Percentiles rank a stretch among this genome's conserved stretches.
phyloP scores from a whole-genome alignment of 202 grass and related monocot genomes.

The Carex arenaria region DNA sequence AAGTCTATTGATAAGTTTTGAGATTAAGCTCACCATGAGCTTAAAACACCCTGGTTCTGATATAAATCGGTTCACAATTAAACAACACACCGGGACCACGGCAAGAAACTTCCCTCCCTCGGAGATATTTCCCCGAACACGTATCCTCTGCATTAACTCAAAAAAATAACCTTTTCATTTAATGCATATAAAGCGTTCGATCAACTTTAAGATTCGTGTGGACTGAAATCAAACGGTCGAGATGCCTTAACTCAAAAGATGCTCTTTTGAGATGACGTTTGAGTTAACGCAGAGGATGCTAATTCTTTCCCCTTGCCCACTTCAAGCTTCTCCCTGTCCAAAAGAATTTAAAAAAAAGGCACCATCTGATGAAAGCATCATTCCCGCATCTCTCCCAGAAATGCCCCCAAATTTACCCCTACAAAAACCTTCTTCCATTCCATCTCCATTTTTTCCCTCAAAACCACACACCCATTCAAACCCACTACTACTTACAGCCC shows the following conservation, averaged over 20 bases:
- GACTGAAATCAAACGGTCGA: too few species aligned
- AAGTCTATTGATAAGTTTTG: too few species aligned
- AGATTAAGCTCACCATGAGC: too few species aligned
- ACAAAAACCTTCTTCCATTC: slow-evolving; percentile 4
- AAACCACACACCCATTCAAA: slow-evolving; percentile 1
- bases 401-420: slow-evolving; percentile 1
- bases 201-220: too few species aligned
- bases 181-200: too few species aligned
- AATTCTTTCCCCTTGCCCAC: background rate
- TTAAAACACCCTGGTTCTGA: too few species aligned
- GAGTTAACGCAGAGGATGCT: too few species aligned
- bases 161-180: too few species aligned
- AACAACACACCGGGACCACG: background rate
- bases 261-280: too few species aligned
- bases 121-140: background rate
- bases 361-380: background rate
- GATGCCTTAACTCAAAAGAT: too few species aligned
- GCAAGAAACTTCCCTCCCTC: background rate
- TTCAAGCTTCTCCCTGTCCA: background rate
- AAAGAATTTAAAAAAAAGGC: background rate
- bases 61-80: background rate
- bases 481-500: background rate
- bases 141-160: too few species aligned
- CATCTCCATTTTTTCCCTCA: background rate
- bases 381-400: slow-evolving; percentile 2